Base-by-base conservation (phyloP, 257 asterid genomes). In the Forsythia suspensa region DNA sequence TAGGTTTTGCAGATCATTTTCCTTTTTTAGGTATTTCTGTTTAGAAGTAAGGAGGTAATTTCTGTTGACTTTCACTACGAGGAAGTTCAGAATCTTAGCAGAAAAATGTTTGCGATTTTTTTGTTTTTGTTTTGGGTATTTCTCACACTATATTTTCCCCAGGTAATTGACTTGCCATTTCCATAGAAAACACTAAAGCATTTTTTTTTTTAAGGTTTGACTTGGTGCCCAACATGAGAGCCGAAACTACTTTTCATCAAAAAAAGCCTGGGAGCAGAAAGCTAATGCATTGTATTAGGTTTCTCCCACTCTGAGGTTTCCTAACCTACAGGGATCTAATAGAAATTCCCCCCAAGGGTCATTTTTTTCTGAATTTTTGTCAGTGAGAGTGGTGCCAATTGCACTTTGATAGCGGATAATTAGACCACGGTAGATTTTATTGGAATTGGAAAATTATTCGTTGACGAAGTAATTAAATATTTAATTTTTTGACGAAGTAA, bases 1-100 rank as follows among this genome's bases (percentile, higher is more conserved):
- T 24, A 21, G 38, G 8, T n/a, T n/a, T 40, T 83, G 21, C 73
- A 59, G 77, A 63, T 75, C 41, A 8, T 46, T 74, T 29, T 40
- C 29, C 44, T 29, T 29, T 71, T 13, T 41, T 4, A 11, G 13
- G 46, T 72, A 34, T 70, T 69, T 48, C 20, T 72, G 55, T 81
- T 48, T 15, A 29, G 84, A 65, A 63, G 36, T 39, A 61, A 65
- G 10, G 6, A 9, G 48, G 34, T 8, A 21, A 8, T 39, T 41
- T 24, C 39, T 9, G 0, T 16, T 59, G 72, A 3, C 11, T 48
- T 39, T 36, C 34, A 36, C 12, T 11, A 42, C 10, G 24, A n/a
- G 5, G 37, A 67, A 59, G 67, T 77, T 71, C 8, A 51, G 24
- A 52, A 52, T 52, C 24, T 18, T 18, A 16, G 9, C 5, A 52